Evolutionary conservation across 371 early-diverging fungal genomes (phyloP).

Genomic region (Blakeslea trispora): DNA sequence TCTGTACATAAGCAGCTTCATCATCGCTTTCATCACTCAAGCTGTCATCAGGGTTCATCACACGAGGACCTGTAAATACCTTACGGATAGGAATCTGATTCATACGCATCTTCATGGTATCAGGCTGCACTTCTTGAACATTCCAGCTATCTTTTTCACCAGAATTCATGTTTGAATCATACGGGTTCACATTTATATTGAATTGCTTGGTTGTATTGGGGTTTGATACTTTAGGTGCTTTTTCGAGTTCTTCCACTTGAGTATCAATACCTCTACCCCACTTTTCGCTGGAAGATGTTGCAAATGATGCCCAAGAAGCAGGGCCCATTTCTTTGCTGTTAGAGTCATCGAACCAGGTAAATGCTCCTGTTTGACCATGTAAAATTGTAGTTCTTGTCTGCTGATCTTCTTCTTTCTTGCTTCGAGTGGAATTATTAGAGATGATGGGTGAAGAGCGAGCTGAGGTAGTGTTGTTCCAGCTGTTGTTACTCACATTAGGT

Average conservation of each 20-base stretch:
- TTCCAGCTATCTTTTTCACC: conserved; percentile 21
- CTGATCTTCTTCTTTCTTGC: neutral
- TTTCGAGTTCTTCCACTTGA: conserved; percentile 2
- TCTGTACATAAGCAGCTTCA: conserved; percentile 7
- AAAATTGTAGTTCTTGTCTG: neutral
- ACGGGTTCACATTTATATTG: neutral
- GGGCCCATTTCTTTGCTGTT: conserved; percentile 15
- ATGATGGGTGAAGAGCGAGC: neutral
- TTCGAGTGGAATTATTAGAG: neutral
- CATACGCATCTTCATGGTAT: conserved; percentile 38
- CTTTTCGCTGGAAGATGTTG: conserved; percentile 4
- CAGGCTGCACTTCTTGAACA: conserved; percentile 24
- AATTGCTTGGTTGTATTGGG: neutral
- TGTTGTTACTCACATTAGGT: neutral
- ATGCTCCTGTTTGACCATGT: conserved; percentile 24
- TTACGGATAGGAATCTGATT: conserved; percentile 25
- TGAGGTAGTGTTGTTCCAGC: neutral
- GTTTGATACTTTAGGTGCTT: neutral
- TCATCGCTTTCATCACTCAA: conserved; percentile 5
- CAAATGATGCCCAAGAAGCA: conserved; percentile 29
- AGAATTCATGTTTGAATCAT: neutral
- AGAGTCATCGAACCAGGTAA: conserved; percentile 16
- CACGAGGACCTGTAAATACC: conserved; percentile 25
- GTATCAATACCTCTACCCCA: conserved; percentile 30
- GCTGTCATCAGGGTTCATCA: conserved; percentile 17